phyloP scores from a whole-genome alignment of 345 rosid genomes.

The Aquilaria sinensis region DNA sequence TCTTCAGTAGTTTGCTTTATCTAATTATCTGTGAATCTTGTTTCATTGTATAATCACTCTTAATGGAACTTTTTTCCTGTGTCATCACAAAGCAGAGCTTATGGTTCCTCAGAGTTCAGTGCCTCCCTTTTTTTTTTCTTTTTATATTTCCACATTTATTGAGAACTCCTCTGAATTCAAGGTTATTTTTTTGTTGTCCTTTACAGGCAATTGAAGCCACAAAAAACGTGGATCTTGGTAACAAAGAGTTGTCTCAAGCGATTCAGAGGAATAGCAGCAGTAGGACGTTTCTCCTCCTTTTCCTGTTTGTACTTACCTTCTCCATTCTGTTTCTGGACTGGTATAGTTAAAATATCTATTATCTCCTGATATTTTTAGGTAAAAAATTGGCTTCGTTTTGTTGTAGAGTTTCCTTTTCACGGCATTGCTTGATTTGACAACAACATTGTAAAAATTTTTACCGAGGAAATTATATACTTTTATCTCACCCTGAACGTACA shows the following conservation, averaged over 20 bases:
- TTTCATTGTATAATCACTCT: neutral
- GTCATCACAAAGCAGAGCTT: neutral
- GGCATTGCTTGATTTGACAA: too few species aligned
- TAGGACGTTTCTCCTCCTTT: conserved; percentile 87
- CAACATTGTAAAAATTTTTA: too few species aligned
- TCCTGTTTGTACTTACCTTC: conserved; percentile 78
- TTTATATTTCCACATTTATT: conserved; percentile 1
- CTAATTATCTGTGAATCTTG: neutral
- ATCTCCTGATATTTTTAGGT: too few species aligned
- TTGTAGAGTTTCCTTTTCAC: too few species aligned
- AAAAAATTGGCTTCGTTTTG: too few species aligned
- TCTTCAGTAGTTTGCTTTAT: neutral
- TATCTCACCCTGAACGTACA: too few species aligned
- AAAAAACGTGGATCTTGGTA: conserved; percentile 77
- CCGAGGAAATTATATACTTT: too few species aligned
- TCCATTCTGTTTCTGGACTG: conserved; percentile 89
- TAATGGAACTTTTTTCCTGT: neutral
- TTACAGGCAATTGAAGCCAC: conserved; percentile 90
- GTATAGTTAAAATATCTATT: conserved; percentile 42
- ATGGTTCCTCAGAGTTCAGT: too few species aligned
- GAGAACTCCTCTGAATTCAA: neutral
- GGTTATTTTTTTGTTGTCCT: conserved; percentile 9
- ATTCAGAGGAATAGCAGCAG: conserved; percentile 76
- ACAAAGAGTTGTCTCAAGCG: conserved; percentile 69
- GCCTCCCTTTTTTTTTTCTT: too few species aligned